These are phyloP conservation scores for Fusarium anguioides DNA, from an alignment of 2,329 filamentous ascomycete genomes.

Conservation along the genomic window DNA sequence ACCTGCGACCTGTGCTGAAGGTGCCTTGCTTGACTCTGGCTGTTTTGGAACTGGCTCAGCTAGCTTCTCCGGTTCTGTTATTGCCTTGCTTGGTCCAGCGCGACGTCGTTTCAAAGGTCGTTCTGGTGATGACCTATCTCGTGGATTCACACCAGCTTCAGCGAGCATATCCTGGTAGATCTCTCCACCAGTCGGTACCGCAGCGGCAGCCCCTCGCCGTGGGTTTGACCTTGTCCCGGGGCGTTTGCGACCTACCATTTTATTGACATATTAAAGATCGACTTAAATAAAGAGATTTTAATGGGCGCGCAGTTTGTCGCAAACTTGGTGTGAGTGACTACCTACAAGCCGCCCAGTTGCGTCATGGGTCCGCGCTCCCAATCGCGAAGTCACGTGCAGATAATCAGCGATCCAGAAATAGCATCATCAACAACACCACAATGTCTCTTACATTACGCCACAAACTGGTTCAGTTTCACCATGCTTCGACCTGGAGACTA, in stretches of 20 bases:
- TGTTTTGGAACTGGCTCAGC: not conserved
- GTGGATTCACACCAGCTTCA: slow-evolving; percentile 57
- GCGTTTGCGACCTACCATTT: slow-evolving; percentile 50
- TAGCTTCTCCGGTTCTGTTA: not conserved
- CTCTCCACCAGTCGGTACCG: slow-evolving; percentile 47
- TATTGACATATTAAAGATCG: slow-evolving; percentile 10
- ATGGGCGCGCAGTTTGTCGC: slow-evolving; percentile 12
- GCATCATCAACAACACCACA: not conserved
- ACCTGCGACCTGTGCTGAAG: not conserved
- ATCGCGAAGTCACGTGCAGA: slow-evolving; percentile 36
- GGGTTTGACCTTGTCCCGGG: slow-evolving; percentile 40
- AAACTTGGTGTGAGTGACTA: slow-evolving; percentile 31
- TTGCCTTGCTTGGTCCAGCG: slow-evolving; percentile 32
- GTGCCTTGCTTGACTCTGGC: not conserved
- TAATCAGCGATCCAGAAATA: not conserved
- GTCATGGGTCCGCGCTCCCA: slow-evolving; percentile 36
- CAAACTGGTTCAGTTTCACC: not conserved
- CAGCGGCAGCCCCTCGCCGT: slow-evolving; percentile 24
- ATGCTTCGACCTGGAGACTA: not conserved
- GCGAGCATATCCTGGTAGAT: slow-evolving; percentile 62
- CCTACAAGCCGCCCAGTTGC: slow-evolving; percentile 33
- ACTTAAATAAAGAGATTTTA: not conserved
- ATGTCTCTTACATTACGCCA: too few relatives aligned
- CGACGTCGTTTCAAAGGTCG: slow-evolving; percentile 56
- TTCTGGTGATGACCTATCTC: slow-evolving; percentile 47